These are phyloP conservation scores for Fusarium denticulatum DNA, from an alignment of 2,329 filamentous ascomycete genomes.

Conservation along the genomic window DNA sequence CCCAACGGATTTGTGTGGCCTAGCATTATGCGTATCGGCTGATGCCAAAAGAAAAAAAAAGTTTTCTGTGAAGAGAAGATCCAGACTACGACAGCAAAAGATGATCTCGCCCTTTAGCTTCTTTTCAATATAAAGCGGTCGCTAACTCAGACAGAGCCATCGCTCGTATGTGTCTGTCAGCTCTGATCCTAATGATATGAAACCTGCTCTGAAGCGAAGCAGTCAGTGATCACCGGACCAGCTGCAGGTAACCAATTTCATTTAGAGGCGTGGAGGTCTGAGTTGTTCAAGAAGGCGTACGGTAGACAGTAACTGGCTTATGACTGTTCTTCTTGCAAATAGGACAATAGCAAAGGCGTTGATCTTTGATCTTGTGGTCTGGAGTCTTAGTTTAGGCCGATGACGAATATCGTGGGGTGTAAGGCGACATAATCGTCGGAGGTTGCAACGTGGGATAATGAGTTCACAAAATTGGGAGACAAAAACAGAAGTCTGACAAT, in stretches of 20 bases:
- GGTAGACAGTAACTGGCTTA: slow-evolving; percentile 1
- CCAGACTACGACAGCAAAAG: background rate
- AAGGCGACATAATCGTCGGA: slow-evolving; percentile 38
- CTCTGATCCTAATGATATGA: background rate
- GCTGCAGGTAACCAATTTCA: slow-evolving; percentile 3
- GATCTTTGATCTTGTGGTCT: slow-evolving; percentile 28
- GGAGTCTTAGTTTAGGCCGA: slow-evolving; percentile 23
- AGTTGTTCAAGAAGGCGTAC: slow-evolving; percentile 11
- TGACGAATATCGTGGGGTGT: slow-evolving; percentile 43
- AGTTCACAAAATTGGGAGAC: background rate
- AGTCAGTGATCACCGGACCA: slow-evolving; percentile 13
- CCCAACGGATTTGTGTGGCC: slow-evolving; percentile 65
- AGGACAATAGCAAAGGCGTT: background rate
- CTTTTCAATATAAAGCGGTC: background rate
- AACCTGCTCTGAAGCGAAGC: background rate
- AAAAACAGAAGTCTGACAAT: background rate
- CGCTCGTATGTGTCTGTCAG: background rate
- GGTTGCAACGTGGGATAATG: background rate
- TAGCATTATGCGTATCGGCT: slow-evolving; percentile 23
- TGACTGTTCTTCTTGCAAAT: slow-evolving; percentile 28
- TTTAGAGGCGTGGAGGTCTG: slow-evolving; percentile 20
- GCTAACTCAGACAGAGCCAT: background rate
- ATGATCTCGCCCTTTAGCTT: background rate
- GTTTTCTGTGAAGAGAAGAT: background rate
- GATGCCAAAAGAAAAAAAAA: too few relatives aligned